phyloP scores from a whole-genome alignment of 1,284 basidiomycete species.

The Pisolithus thermaeus region DNA sequence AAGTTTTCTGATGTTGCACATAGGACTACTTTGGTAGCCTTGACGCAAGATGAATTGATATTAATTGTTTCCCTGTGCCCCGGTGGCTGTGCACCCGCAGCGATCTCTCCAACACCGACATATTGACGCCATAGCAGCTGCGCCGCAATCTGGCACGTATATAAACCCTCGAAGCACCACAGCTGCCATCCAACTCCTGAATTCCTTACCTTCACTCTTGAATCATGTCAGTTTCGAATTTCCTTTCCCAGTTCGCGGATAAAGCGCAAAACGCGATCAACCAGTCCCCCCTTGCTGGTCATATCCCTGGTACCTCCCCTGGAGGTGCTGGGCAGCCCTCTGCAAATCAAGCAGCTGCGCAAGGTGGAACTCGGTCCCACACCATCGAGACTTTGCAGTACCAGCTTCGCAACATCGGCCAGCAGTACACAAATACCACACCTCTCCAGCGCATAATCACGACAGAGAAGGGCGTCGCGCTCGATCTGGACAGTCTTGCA shows the following conservation, averaged over 20 bases:
- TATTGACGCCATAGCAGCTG: slow-evolving; percentile 3
- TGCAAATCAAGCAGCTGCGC: slow-evolving; percentile 36
- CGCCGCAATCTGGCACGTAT: slow-evolving; percentile 4
- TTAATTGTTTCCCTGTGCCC: not conserved
- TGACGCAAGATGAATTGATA: too few relatives aligned
- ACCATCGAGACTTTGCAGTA: slow-evolving; percentile 62
- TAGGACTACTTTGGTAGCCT: too few relatives aligned
- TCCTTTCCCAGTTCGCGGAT: slow-evolving; percentile 61
- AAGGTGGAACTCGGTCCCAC: slow-evolving; percentile 40
- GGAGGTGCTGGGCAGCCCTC: slow-evolving; percentile 33
- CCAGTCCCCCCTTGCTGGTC: slow-evolving; percentile 47
- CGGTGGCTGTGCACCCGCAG: not conserved
- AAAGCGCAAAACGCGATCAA: slow-evolving; percentile 68
- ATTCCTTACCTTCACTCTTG: not conserved
- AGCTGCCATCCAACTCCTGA: not conserved
- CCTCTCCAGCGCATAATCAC: slow-evolving; percentile 74
- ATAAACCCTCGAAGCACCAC: slow-evolving; percentile 14
- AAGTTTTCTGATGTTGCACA: too few relatives aligned
- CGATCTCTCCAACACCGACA: not conserved
- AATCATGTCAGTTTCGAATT: slow-evolving; percentile 51
- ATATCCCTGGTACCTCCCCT: slow-evolving; percentile 39
- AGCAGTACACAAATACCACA: slow-evolving; percentile 62
- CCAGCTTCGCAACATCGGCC: slow-evolving; percentile 63
- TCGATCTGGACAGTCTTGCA: slow-evolving; percentile 62
- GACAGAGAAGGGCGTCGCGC: slow-evolving; percentile 63